phyloP scores from a whole-genome alignment of 2,329 filamentous ascomycete species.

The Fusarium sp. region DNA sequence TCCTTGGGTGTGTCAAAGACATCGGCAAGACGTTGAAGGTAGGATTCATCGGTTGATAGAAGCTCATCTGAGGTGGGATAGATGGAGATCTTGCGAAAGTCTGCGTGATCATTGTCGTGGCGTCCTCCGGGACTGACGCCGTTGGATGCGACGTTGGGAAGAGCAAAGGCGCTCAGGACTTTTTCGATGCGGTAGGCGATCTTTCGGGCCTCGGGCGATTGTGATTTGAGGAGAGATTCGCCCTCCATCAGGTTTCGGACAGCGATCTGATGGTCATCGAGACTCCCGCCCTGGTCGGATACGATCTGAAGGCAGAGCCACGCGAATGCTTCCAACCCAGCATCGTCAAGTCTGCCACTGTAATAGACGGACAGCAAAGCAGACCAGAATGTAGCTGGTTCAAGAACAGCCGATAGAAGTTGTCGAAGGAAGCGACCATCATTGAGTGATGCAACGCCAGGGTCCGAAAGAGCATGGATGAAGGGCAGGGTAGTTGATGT shows the following conservation, averaged over 20 bases:
- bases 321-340: constrained; percentile 53
- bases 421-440: constrained; percentile 37
- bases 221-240: constrained; percentile 40
- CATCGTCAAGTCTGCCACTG: constrained; percentile 46
- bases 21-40: constrained; percentile 65
- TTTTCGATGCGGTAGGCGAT: constrained; percentile 55
- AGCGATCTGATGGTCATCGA: constrained; percentile 16
- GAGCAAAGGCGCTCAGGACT: constrained; percentile 45
- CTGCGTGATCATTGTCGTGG: constrained; percentile 77
- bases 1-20: constrained; percentile 54
- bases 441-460: constrained; percentile 30
- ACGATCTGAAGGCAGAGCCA: constrained; percentile 63
- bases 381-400: constrained; percentile 68
- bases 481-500: constrained; percentile 24
- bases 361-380: constrained; percentile 53
- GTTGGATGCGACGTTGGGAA: not conserved
- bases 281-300: constrained; percentile 26
- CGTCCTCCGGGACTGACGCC: constrained; percentile 68
- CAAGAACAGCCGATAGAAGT: constrained; percentile 58
- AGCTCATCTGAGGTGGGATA: constrained; percentile 76
- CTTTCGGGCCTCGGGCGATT: constrained; percentile 39
- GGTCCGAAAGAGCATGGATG: constrained; percentile 17
- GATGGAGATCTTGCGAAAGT: constrained; percentile 72
- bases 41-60: constrained; percentile 62
- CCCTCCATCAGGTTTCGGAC: constrained; percentile 44